Base-by-base conservation (phyloP, 208 protist genomes). In the Borovskyia barvae region DNA sequence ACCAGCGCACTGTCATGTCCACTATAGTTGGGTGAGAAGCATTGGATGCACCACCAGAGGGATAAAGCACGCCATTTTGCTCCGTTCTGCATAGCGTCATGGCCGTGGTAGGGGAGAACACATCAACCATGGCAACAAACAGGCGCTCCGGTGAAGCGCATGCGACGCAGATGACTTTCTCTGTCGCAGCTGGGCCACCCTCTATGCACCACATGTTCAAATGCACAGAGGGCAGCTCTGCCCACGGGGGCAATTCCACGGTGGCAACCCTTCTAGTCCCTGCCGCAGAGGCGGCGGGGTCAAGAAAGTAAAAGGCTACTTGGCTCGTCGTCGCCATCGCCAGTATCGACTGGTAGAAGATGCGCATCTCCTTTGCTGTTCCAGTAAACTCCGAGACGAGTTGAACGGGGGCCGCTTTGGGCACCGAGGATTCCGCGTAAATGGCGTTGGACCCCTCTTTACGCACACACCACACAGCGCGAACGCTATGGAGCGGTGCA, bases 301-400 rank as follows among this genome's bases (percentile, higher is more conserved):
- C 68, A 12, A 82, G 47, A 5, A 45, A 63, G 63, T 81, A 87
- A 40, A 77, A 77, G 24, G 35, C 28, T 7, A 80, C 65, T 15
- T 33, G 39, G 1, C 36, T 50, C 9, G 46, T 33, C 2, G 75
- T 87, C 20, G 52, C 43, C 32, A 80, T 37, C 15, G 50, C 67
- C 0, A 87, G 65, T 12, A 76, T 55, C 2, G 75, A 76, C 42
- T 78, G 69, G 52, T 75, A 66, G 17, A 78, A 62, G 6, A 87
- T 64, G 8, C 36, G 30, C 49, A 86, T 17, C 35, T 58, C 64
- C 37, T 49, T 28, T n/a, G 82, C 36, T n/a, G 26, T 50, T 2
- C 58, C 64, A 1, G 61, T 8, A 2, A 68, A 9, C 8, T 33
- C 22, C 5, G 40, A 17, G 15, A 64, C 36, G 17, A 77, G 19